Evolutionary conservation across 495 filamentous ascomycete species (phyloP).

Genomic region (Symbiotaphrina buchneri): DNA sequence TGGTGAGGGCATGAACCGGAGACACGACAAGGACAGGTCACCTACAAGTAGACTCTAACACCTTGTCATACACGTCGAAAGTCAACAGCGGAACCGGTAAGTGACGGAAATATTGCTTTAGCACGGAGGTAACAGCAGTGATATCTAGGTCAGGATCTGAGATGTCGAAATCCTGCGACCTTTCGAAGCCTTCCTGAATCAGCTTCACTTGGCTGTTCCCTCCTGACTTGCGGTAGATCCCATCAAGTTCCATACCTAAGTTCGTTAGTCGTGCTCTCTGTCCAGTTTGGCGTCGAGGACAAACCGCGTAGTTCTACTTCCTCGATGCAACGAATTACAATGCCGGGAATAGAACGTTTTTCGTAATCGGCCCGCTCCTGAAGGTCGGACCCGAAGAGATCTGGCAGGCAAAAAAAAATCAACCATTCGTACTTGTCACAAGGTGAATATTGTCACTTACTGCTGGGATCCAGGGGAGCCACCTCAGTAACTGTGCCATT

Average conservation of each 20-base stretch:
- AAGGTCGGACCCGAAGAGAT: constrained; percentile 81
- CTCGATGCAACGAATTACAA: constrained; percentile 87
- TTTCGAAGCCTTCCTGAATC: constrained; percentile 81
- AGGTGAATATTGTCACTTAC: constrained; percentile 1
- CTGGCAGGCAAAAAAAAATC: constrained; percentile 10
- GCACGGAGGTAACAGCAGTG: constrained; percentile 79
- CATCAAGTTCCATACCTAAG: constrained; percentile 94
- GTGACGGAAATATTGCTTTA: constrained; percentile 97
- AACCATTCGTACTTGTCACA: neutral
- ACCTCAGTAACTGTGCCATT: constrained; percentile 21
- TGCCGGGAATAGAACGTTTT: constrained; percentile 66
- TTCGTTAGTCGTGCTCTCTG: constrained; percentile 4
- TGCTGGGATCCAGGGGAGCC: constrained; percentile 1
- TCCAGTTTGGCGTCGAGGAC: constrained; percentile 3
- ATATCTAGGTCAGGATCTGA: constrained; percentile 88
- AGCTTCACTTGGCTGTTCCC: constrained; percentile 68
- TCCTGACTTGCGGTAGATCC: constrained; percentile 94
- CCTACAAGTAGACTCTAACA: constrained; percentile 58
- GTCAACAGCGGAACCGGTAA: constrained; percentile 81
- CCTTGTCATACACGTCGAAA: constrained; percentile 72
- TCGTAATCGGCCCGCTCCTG: constrained; percentile 73
- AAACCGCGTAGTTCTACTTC: constrained; percentile 77
- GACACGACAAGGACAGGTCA: constrained; percentile 2
- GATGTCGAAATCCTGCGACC: constrained; percentile 64
- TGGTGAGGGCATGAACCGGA: constrained; percentile 2